Base-by-base conservation (phyloP, 2,329 filamentous ascomycete genomes). In the Aspergillus sp. region DNA sequence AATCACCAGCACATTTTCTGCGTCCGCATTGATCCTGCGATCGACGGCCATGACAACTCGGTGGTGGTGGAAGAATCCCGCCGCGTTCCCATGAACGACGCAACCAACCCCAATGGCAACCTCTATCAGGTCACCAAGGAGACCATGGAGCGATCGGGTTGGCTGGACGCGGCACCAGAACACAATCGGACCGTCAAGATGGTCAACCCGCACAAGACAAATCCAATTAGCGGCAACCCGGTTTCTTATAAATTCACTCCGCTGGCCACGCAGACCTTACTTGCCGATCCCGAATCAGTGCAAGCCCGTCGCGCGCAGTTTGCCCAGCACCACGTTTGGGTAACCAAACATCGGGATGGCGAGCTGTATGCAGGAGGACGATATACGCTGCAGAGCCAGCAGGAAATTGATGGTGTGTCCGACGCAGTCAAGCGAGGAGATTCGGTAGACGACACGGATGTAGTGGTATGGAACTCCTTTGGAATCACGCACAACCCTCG, bases 1-100 rank as follows among this genome's bases (percentile, higher is more conserved):
- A 74, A 82, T 53, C 82, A 86, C 51, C 81, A 86, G 52, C 82
- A 86, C 55, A 80, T 85, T 45, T 84, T 86, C 60, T 75, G 70
- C 24, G 64, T 78, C 0, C 71, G 75, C n/a, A 67, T 78, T 4
- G 75, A 78, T 44, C 74, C 74, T 8, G 72, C 71, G 39, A 58
- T 77, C 20, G 74, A 72, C 27, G 74, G 74, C 0, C 58, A 63
- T 24, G 55, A 60, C n/a, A 75, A 75, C 47, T 60, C 67, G 1
- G 58, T 75, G 5, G 58, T 70, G 27, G 65, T 78, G 41, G 67
- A 72, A 26, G 73, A 76, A 48, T 71, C 71, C 0, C 68, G 73
- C 36, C 55, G 76, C 0, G 74, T 80, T 58, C 69, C 73, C 1
- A 64, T 75, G 35, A 65, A 69, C 24, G 53, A 58, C 3, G 47